Conservation (phyloP, 2,329 filamentous ascomycete species). For the Paraphoma chrysanthemicola region DNA sequence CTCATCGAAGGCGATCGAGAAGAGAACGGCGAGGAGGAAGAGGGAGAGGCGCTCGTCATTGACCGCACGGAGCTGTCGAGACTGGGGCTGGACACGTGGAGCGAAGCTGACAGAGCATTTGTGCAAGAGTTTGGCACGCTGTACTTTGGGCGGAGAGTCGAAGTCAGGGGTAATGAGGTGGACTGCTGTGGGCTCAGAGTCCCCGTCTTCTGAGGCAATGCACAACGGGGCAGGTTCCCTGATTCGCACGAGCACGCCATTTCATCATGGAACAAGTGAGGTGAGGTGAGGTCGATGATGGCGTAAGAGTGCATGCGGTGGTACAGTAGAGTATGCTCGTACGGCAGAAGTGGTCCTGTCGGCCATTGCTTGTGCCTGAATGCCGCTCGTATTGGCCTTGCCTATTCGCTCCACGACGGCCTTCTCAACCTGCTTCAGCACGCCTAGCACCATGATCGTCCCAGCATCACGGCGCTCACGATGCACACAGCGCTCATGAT, state of each 20-base stretch:
- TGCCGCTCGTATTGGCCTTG: background rate
- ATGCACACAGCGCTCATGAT: background rate
- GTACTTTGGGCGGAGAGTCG: slow-evolving; percentile 71
- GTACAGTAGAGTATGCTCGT: background rate
- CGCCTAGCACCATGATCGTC: background rate
- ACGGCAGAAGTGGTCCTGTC: background rate
- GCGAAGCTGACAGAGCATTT: slow-evolving; percentile 72
- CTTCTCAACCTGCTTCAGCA: background rate
- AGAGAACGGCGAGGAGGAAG: slow-evolving; percentile 32
- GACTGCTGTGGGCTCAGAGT: slow-evolving; percentile 78
- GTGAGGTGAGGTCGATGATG: background rate
- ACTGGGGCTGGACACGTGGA: slow-evolving; percentile 84
- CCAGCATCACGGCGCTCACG: background rate
- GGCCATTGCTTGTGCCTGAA: background rate
- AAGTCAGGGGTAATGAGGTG: slow-evolving; percentile 72
- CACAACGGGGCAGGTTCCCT: background rate
- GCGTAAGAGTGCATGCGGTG: background rate
- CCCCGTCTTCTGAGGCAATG: slow-evolving; percentile 30
- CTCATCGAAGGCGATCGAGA: slow-evolving; percentile 49
- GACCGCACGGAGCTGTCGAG: slow-evolving; percentile 69
- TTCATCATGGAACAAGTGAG: background rate
- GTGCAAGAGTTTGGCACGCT: slow-evolving; percentile 66
- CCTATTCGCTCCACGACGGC: background rate
- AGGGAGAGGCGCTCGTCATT: slow-evolving; percentile 57
- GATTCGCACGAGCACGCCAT: background rate